Evolutionary conservation across 129 eudicot genomes (phyloP).

Genomic region (Ambrosia artemisiifolia): DNA sequence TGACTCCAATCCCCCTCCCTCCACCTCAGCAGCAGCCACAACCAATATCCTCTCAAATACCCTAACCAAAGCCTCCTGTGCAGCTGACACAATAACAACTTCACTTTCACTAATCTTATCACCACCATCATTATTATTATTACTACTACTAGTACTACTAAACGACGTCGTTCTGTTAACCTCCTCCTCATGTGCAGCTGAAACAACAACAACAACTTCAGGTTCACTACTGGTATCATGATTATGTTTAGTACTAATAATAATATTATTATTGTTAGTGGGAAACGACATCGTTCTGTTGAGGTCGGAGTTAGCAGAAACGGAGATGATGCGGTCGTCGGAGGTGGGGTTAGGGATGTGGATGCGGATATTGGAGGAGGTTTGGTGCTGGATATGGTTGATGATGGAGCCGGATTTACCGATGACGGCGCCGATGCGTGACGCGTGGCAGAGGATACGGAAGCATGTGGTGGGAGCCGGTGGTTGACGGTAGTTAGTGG

Average conservation of each 20-base stretch:
- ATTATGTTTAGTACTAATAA: too few species aligned
- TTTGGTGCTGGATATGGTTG: constrained; percentile 55
- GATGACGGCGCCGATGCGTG: constrained; percentile 72
- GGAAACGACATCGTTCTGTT: constrained; percentile 18
- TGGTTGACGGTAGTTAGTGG: constrained; percentile 22
- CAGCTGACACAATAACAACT: constrained; percentile 64
- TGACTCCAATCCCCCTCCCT: constrained; percentile 27
- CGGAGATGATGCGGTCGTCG: constrained; percentile 55
- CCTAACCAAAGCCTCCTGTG: constrained; percentile 73
- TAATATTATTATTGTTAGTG: neutral
- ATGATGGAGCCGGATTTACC: constrained; percentile 70
- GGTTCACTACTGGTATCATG: neutral
- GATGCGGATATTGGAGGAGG: constrained; percentile 57
- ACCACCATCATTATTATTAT: too few species aligned
- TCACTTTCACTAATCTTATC: too few species aligned
- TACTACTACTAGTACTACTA: too few species aligned
- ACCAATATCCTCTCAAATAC: constrained; percentile 85
- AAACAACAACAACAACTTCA: constrained; percentile 59
- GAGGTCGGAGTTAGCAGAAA: constrained; percentile 29
- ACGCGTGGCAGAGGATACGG: constrained; percentile 74
- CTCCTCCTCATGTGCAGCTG: constrained; percentile 66
- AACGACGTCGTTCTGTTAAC: too few species aligned
- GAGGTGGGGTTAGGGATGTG: constrained; percentile 49
- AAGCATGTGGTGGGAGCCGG: constrained; percentile 37
- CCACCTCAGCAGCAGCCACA: constrained; percentile 67